These are phyloP conservation scores for Aristolochia californica DNA, from an alignment of 164 flowering plant genomes.

Conservation along the genomic window DNA sequence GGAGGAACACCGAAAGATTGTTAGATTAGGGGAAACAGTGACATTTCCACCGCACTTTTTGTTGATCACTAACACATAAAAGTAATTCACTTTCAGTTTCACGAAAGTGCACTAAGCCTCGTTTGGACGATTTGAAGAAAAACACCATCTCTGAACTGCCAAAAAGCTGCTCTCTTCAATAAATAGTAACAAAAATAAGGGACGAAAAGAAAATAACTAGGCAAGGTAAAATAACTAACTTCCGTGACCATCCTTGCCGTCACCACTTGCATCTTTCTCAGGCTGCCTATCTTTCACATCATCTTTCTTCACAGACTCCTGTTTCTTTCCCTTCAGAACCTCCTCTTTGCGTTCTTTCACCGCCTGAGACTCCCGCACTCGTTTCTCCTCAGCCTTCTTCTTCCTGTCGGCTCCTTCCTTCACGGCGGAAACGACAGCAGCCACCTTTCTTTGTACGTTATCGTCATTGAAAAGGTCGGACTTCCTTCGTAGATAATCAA, in stretches of 20 bases:
- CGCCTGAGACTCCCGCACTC: neutral
- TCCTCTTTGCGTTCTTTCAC: neutral
- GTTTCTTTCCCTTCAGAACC: neutral
- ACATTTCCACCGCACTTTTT: no score
- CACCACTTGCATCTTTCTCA: conserved; percentile 1
- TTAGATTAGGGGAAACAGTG: no score
- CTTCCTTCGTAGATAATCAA: conserved; percentile 14
- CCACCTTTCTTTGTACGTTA: conserved; percentile 3
- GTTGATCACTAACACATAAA: no score
- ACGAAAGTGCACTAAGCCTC: no score
- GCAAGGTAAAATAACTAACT: conserved; percentile 1
- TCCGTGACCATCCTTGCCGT: neutral
- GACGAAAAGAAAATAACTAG: neutral
- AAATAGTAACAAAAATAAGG: neutral
- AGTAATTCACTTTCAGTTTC: no score
- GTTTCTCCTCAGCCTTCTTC: conserved; percentile 7
- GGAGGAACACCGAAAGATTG: no score
- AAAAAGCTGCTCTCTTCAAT: neutral
- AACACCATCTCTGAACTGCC: no score
- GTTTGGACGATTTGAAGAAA: no score
- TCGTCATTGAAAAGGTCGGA: conserved; percentile 11
- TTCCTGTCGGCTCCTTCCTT: conserved; percentile 8
- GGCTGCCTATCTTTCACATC: neutral
- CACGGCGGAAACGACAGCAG: conserved; percentile 4
- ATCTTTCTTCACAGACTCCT: neutral